A percentile compares a stretch with the other conserved stretches of the same genome.
These are phyloP conservation scores for Straminergon stramineum DNA, from an alignment of 225 moss, liverwort and hornwort genomes.

Conservation along the genomic window DNA sequence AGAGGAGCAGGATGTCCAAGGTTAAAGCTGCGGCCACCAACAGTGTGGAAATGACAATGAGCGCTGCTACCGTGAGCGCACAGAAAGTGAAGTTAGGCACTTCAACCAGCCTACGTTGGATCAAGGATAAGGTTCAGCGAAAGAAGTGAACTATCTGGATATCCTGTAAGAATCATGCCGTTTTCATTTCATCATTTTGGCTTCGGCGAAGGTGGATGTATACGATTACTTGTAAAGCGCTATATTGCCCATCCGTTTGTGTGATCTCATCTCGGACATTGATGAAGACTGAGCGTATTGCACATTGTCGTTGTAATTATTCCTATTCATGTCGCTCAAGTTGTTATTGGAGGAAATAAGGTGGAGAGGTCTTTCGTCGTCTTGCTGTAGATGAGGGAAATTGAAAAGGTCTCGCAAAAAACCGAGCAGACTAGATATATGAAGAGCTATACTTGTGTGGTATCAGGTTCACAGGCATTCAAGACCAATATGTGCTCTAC, in stretches of 20 bases:
- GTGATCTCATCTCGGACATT: background rate
- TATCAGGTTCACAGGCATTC: background rate
- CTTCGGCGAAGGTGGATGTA: background rate
- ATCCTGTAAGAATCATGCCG: background rate
- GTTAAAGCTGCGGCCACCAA: slow-evolving; percentile 75
- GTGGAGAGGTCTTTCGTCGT: background rate
- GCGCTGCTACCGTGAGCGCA: slow-evolving; percentile 65
- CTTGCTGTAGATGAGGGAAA: background rate
- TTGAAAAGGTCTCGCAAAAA: background rate
- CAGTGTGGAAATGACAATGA: slow-evolving; percentile 69
- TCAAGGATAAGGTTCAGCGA: slow-evolving; percentile 77
- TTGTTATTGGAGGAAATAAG: background rate
- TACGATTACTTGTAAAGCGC: background rate
- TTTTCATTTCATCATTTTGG: background rate
- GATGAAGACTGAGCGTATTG: background rate
- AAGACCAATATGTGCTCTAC: background rate
- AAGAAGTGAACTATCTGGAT: slow-evolving; percentile 22
- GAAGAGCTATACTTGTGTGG: background rate
- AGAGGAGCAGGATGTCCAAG: slow-evolving; percentile 71
- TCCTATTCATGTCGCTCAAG: background rate
- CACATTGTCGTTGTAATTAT: background rate
- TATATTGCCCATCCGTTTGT: background rate
- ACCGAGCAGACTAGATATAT: background rate
- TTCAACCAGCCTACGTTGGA: slow-evolving; percentile 69
- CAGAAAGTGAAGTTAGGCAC: slow-evolving; percentile 69